Percentiles rank a stretch among this genome's conserved stretches.
These are phyloP conservation scores for Tremella fuciformis DNA, from an alignment of 768 basidiomycete genomes.

Conservation along the genomic window DNA sequence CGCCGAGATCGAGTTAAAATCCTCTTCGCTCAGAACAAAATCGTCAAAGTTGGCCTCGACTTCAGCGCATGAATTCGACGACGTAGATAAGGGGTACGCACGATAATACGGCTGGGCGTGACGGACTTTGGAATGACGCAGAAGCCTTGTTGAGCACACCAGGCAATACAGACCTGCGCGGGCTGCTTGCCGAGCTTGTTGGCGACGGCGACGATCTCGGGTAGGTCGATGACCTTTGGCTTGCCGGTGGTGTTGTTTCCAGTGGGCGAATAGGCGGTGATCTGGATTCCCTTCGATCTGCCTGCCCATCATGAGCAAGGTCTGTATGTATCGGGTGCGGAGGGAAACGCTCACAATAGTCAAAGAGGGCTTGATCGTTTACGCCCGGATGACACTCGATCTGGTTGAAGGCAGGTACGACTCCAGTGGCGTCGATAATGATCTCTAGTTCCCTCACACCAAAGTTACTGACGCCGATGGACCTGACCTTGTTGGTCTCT, in stretches of 20 bases:
- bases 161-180: constrained; percentile 79
- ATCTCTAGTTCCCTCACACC: constrained; percentile 53
- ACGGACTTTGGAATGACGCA: constrained; percentile 84
- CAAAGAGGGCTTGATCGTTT: constrained; percentile 33
- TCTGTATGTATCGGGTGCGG: not conserved
- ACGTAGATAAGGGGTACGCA: constrained; percentile 33
- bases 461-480: constrained; percentile 56
- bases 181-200: constrained; percentile 63
- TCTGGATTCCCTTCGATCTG: constrained; percentile 41
- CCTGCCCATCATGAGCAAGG: constrained; percentile 9
- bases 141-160: constrained; percentile 71
- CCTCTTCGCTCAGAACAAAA: constrained; percentile 64
- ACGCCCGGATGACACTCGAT: constrained; percentile 71
- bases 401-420: constrained; percentile 75
- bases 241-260: constrained; percentile 53
- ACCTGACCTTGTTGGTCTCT: constrained; percentile 68
- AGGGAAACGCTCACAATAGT: constrained; percentile 22
- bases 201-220: constrained; percentile 64
- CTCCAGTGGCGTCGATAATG: constrained; percentile 68
- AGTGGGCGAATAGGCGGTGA: constrained; percentile 43
- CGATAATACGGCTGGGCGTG: constrained; percentile 55
- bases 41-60: constrained; percentile 70
- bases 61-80: not conserved
- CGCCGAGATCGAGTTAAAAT: constrained; percentile 62
- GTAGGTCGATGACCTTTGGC: constrained; percentile 67